Conservation (phyloP, 345 rosid species). For the Nasturtium officinale region DNA sequence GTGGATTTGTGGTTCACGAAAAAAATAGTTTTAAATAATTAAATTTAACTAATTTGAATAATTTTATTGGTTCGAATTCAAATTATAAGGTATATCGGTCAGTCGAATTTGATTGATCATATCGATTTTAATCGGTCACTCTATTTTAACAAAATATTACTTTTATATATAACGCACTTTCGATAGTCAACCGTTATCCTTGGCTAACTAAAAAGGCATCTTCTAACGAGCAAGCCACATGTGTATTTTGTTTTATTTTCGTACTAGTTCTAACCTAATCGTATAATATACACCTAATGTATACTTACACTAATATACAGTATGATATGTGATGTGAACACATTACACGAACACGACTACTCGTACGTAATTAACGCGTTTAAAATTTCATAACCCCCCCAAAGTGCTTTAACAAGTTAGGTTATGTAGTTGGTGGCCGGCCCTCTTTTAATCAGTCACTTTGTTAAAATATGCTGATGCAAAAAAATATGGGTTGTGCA, state of each 20-base stretch:
- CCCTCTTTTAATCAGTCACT: conserved; percentile 11
- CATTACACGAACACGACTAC: not conserved
- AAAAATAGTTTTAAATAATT: not conserved
- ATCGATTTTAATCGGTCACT: not conserved
- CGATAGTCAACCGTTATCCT: conserved; percentile 9
- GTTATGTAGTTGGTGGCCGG: conserved; percentile 43
- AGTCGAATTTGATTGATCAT: not conserved
- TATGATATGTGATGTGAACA: conserved; percentile 21
- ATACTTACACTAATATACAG: not conserved
- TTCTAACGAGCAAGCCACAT: not conserved
- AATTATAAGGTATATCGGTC: not conserved
- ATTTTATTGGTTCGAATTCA: not conserved
- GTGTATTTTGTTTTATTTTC: not conserved
- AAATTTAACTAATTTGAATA: not conserved
- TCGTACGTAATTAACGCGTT: not conserved
- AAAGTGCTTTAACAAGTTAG: conserved; percentile 38
- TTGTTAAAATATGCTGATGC: conserved; percentile 17
- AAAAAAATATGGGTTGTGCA: not conserved
- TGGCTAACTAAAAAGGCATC: not conserved
- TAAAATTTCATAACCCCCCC: not conserved
- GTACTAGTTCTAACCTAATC: conserved; percentile 28
- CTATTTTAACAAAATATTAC: not conserved
- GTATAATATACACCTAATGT: not conserved
- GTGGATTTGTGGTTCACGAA: not conserved
- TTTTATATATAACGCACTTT: not conserved